A percentile compares a stretch with the other conserved stretches of the same genome.
phyloP scores from a whole-genome alignment of 2,329 filamentous ascomycete species.

The Penicillium sumatraense region DNA sequence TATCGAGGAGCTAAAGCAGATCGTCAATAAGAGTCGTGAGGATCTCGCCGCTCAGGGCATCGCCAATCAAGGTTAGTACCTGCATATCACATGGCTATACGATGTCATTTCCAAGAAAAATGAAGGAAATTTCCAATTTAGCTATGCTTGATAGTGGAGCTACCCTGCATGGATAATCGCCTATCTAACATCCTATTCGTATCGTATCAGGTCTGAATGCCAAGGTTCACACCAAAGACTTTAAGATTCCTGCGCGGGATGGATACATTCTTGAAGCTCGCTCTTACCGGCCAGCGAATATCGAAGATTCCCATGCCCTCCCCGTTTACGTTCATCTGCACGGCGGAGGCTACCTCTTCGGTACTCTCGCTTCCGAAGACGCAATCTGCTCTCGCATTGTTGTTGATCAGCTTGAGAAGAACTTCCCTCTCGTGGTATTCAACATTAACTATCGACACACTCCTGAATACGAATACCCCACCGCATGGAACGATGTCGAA shows the following conservation, averaged over 20 bases:
- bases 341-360: conserved; percentile 63
- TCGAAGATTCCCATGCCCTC: conserved; percentile 36
- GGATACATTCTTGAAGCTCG: conserved; percentile 51
- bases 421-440: conserved; percentile 48
- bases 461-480: conserved; percentile 58
- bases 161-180: not conserved
- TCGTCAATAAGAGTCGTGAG: conserved; percentile 42
- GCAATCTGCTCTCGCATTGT: conserved; percentile 56
- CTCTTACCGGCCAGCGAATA: conserved; percentile 49
- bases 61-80: conserved; percentile 27
- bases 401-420: conserved; percentile 28
- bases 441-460: conserved; percentile 66
- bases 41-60: conserved; percentile 36
- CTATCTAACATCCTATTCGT: not conserved
- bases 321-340: conserved; percentile 60
- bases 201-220: conserved; percentile 20
- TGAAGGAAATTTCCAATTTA: not conserved
- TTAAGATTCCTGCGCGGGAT: conserved; percentile 51
- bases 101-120: not conserved
- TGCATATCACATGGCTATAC: conserved; percentile 1
- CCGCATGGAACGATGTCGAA: conserved; percentile 56
- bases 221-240: conserved; percentile 43
- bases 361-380: conserved; percentile 59
- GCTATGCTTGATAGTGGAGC: not conserved
- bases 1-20: conserved; percentile 27